A percentile compares a stretch with the other conserved stretches of the same genome.
phyloP scores from a whole-genome alignment of 2,329 filamentous ascomycete genomes.

The Hypoxylon sp. region DNA sequence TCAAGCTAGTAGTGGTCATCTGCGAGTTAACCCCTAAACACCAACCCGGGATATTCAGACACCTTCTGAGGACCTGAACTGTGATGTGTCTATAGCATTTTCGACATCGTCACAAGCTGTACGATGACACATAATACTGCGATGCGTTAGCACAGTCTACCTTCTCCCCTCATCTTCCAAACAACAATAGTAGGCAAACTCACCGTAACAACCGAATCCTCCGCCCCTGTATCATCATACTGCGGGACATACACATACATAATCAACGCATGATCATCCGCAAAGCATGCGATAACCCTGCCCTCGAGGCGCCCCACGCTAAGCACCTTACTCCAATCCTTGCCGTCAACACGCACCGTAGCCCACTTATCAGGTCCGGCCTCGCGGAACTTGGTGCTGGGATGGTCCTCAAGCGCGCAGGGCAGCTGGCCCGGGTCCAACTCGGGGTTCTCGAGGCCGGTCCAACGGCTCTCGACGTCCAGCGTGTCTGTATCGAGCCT shows the following conservation, averaged over 20 bases:
- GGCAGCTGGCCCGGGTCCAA: slow-evolving; percentile 83
- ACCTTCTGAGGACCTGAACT: background rate
- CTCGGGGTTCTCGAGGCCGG: slow-evolving; percentile 86
- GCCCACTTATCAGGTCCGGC: slow-evolving; percentile 88
- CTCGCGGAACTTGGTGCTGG: slow-evolving; percentile 82
- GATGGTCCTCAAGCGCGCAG: slow-evolving; percentile 81
- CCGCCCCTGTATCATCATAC: slow-evolving; percentile 74
- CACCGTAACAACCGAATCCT: slow-evolving; percentile 84
- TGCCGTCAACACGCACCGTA: slow-evolving; percentile 89
- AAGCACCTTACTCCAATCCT: slow-evolving; percentile 94
- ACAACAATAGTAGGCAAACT: slow-evolving; percentile 50
- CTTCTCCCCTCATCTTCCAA: background rate
- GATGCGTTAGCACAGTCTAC: slow-evolving; percentile 30
- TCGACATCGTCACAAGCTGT: slow-evolving; percentile 44
- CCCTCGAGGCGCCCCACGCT: slow-evolving; percentile 92
- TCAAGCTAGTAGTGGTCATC: background rate
- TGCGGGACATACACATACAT: slow-evolving; percentile 85
- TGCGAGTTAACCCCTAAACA: background rate
- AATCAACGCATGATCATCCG: slow-evolving; percentile 83
- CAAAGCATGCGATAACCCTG: slow-evolving; percentile 92
- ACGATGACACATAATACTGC: slow-evolving; percentile 54
- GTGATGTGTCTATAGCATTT: background rate
- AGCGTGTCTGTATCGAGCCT: slow-evolving; percentile 87
- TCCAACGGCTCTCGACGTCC: slow-evolving; percentile 89
- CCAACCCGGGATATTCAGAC: background rate